Evolutionary conservation across 164 flowering plant genomes (phyloP).

Genomic region (Amborella trichopoda): DNA sequence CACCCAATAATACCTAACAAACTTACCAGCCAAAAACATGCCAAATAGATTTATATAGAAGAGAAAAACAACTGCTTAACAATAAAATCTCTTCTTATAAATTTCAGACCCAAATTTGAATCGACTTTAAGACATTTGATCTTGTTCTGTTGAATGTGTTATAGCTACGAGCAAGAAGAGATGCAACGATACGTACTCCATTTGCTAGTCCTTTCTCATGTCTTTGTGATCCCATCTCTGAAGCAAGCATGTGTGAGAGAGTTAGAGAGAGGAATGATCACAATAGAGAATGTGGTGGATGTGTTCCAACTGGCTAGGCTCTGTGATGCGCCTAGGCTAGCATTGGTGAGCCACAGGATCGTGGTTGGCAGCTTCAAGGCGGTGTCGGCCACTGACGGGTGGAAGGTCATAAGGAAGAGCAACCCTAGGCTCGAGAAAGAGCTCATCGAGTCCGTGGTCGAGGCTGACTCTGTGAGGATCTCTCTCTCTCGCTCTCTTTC

Average conservation of each 20-base stretch:
- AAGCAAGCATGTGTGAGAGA: constrained; percentile 42
- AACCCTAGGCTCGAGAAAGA: constrained; percentile 65
- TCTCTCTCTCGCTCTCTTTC: no score
- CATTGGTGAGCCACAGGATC: constrained; percentile 56
- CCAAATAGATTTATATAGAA: no score
- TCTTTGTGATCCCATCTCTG: constrained; percentile 48
- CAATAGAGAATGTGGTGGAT: constrained; percentile 52
- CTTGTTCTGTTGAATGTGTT: not conserved
- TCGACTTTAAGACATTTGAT: no score
- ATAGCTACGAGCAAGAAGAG: constrained; percentile 59
- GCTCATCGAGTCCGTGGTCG: constrained; percentile 29
- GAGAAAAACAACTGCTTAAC: no score
- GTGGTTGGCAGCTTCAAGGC: constrained; percentile 38
- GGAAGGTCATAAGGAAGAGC: constrained; percentile 67
- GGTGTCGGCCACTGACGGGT: constrained; percentile 50
- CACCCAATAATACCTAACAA: no score
- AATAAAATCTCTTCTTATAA: no score
- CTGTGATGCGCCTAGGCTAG: constrained; percentile 73
- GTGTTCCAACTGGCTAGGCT: constrained; percentile 62
- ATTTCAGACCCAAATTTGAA: no score
- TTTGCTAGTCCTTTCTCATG: constrained; percentile 73
- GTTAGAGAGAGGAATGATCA: constrained; percentile 42
- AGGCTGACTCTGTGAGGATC: constrained; percentile 38
- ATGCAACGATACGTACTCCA: constrained; percentile 49
- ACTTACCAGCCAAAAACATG: no score